Conservation (phyloP, 2,329 filamentous ascomycete genomes). For the Chaetomium sp. region DNA sequence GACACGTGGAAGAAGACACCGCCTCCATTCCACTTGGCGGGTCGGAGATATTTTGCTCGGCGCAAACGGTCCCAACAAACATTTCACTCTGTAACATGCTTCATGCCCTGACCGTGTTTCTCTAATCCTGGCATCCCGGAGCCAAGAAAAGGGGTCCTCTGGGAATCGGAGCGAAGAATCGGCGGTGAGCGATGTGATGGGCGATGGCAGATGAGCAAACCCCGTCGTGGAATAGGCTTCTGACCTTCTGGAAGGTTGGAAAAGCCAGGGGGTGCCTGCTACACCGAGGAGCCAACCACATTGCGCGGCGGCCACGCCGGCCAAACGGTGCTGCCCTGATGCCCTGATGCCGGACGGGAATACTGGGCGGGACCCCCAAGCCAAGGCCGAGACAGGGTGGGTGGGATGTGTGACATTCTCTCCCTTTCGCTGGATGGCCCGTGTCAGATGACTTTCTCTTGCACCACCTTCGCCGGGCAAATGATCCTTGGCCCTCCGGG, state of each 20-base stretch:
- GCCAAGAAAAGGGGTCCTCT: background rate
- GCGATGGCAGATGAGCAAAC: background rate
- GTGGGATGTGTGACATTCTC: background rate
- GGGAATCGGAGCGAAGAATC: slow-evolving; percentile 3
- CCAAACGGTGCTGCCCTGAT: slow-evolving; percentile 2
- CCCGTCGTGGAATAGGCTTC: slow-evolving; percentile 10
- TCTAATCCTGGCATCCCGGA: slow-evolving; percentile 7
- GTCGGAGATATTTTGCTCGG: slow-evolving; percentile 3
- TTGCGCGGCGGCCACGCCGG: slow-evolving; percentile 9
- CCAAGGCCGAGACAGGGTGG: slow-evolving; percentile 7
- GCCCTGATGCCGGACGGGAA: background rate
- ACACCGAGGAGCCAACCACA: slow-evolving; percentile 9
- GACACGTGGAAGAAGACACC: slow-evolving; percentile 16
- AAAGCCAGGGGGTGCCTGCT: slow-evolving; percentile 19
- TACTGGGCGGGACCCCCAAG: slow-evolving; percentile 6
- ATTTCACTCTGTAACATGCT: background rate
- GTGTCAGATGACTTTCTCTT: slow-evolving; percentile 28
- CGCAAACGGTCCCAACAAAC: background rate
- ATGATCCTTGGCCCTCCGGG: background rate
- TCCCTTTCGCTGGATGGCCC: background rate
- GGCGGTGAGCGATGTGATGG: slow-evolving; percentile 22
- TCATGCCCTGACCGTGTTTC: background rate
- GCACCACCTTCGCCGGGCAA: slow-evolving; percentile 19
- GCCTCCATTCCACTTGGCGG: slow-evolving; percentile 4
- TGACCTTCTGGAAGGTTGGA: slow-evolving; percentile 27